Conservation (phyloP, 208 protist species). For the Naegleria lovaniensis region DNA sequence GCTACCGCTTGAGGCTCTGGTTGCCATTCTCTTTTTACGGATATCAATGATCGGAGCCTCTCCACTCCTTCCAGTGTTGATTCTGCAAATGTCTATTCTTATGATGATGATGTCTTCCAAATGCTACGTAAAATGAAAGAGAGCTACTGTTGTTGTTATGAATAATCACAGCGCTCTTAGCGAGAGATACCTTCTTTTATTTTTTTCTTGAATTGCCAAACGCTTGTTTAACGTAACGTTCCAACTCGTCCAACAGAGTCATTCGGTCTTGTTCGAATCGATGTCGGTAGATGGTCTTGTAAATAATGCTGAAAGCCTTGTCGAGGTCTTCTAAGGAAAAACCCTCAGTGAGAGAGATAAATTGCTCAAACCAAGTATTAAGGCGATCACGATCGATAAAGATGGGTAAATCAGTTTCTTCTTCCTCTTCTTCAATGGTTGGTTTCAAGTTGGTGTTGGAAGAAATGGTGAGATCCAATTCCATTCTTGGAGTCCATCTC, state of each 20-base stretch:
- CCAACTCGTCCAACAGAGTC: not conserved
- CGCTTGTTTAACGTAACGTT: not conserved
- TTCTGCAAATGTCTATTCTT: no score
- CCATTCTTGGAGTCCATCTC: not conserved
- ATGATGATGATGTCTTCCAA: no score
- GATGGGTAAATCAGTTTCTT: not conserved
- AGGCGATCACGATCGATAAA: not conserved
- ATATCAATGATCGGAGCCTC: no score
- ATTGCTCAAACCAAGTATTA: not conserved
- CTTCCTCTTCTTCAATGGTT: not conserved
- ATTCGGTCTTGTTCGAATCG: not conserved
- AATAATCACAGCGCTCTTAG: no score
- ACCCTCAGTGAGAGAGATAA: not conserved
- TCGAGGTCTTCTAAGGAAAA: not conserved
- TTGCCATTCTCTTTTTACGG: not conserved
- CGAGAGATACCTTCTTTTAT: no score
- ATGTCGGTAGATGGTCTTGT: constrained; percentile 12
- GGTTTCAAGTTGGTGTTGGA: not conserved
- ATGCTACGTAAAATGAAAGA: no score
- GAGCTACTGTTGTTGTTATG: no score
- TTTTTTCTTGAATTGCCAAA: not conserved
- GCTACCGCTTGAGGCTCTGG: not conserved
- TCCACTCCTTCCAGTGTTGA: no score
- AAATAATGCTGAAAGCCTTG: not conserved
- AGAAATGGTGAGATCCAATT: not conserved